Base-by-base conservation (phyloP, 2,329 filamentous ascomycete species). In the Aspergillus texensis region DNA sequence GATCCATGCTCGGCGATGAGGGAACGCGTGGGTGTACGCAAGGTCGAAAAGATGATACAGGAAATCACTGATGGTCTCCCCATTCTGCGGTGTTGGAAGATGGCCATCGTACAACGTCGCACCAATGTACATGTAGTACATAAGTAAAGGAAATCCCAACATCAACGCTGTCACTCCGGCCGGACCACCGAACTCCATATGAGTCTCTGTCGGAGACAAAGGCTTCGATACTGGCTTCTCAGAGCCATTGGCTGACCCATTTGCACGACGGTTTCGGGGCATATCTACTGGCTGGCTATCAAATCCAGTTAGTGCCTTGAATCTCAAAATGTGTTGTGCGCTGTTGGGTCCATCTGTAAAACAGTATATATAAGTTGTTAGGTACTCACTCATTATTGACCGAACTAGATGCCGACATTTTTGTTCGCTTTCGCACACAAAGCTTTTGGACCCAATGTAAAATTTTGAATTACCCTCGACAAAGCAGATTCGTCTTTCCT, bases 111-210 rank as follows among this genome's bases (percentile, higher is more conserved):
- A 98, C 81, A 94, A 96, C 34, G 89, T 93, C 14, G 94, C 91
- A 45, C 95, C 95, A 76, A 96, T 89, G 92, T 93, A 98, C 94
- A 98, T 97, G 82, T 97, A 98, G 86, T 92, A 97, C 94, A 98
- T 98, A 69, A 98, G 85, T 30, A 89, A 64, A 14, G 95, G 95
- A 79, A 98, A 99, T 52, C 90, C 88, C 66, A 92, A 83, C 92
- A 98, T 98, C 85, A 97, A 91, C 67, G 86, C 82, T 10, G 85
- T 80, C 52, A 93, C 90, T 56, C 94, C 94, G 5, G 86, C 75
- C 3, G 92, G 88, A 59, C 95, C 95, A 64, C 94, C 94, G 74
- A 98, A 99, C 75, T 99, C 95, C 68, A 85, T 73, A 21, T 60
- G 56, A 0, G 24, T 26, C 6, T 63, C 57, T 11, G 32, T 6